These are phyloP conservation scores for Cladobotryum protrusum DNA, from an alignment of 2,329 filamentous ascomycete genomes.

Conservation along the genomic window DNA sequence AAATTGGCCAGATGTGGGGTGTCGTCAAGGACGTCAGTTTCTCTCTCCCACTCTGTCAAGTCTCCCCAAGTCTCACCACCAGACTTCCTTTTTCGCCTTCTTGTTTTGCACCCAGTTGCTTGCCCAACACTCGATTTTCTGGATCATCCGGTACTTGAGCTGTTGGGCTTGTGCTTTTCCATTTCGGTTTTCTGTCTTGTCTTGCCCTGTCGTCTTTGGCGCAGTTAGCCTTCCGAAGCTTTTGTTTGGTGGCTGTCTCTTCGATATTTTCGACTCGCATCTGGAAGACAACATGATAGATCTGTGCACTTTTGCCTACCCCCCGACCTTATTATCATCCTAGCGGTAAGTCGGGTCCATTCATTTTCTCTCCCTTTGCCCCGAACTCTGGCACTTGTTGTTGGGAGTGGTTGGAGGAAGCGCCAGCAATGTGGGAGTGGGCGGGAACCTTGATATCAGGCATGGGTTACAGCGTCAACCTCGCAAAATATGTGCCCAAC, in stretches of 20 bases:
- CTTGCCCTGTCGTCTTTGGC: conserved; percentile 14
- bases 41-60: neutral
- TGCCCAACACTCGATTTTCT: conserved; percentile 11
- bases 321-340: conserved; percentile 28
- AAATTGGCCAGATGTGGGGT: conserved; percentile 7
- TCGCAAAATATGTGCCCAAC: neutral
- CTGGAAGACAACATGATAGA: conserved; percentile 36
- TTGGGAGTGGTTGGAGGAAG: neutral
- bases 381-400: no score
- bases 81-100: neutral
- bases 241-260: conserved; percentile 14
- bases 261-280: conserved; percentile 17
- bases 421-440: neutral
- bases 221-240: no score
- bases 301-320: conserved; percentile 29
- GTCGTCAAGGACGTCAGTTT: conserved; percentile 12
- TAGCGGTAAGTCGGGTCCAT: conserved; percentile 31
- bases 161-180: conserved; percentile 1
- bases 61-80: conserved; percentile 3
- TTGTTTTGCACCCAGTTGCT: neutral
- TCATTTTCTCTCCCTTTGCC: neutral
- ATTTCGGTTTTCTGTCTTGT: conserved; percentile 14
- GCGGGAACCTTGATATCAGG: neutral
- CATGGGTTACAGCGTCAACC: neutral
- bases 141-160: conserved; percentile 6